Conservation (phyloP, 1,284 basidiomycete species). For the Hymenochaete sp. region DNA sequence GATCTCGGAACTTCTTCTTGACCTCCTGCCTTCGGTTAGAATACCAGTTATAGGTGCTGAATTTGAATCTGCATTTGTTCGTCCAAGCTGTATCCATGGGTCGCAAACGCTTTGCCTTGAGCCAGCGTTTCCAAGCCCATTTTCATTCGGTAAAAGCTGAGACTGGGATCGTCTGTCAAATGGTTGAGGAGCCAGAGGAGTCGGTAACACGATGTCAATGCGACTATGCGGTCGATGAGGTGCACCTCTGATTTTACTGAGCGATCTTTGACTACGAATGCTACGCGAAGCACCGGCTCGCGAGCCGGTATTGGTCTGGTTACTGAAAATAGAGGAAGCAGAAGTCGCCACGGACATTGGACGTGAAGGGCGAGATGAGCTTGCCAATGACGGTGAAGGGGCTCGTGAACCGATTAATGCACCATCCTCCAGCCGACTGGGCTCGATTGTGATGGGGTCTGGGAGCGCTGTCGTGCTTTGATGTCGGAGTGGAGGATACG, state of each 20-base stretch:
- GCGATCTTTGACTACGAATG: constrained; percentile 21
- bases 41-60: not conserved
- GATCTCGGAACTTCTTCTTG: constrained; percentile 3
- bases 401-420: not conserved
- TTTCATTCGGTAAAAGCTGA: not conserved
- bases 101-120: constrained; percentile 12
- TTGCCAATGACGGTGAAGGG: not conserved
- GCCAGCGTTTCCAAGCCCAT: not conserved
- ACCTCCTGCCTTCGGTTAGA: not conserved
- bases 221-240: constrained; percentile 48
- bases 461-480: constrained; percentile 13
- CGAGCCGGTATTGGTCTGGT: too few relatives aligned
- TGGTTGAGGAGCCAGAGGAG: constrained; percentile 38
- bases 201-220: constrained; percentile 51
- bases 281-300: constrained; percentile 30
- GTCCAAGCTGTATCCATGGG: constrained; percentile 13
- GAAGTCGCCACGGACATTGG: constrained; percentile 26
- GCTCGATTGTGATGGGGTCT: not conserved
- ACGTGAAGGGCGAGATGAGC: constrained; percentile 3
- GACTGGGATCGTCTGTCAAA: too few relatives aligned
- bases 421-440: not conserved
- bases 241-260: constrained; percentile 31
- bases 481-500: constrained; percentile 20
- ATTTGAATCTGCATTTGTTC: constrained; percentile 1
- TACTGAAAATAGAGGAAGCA: constrained; percentile 33